Conservation (phyloP, 176 grass and related monocot genomes). For the Ensete glaucum region DNA sequence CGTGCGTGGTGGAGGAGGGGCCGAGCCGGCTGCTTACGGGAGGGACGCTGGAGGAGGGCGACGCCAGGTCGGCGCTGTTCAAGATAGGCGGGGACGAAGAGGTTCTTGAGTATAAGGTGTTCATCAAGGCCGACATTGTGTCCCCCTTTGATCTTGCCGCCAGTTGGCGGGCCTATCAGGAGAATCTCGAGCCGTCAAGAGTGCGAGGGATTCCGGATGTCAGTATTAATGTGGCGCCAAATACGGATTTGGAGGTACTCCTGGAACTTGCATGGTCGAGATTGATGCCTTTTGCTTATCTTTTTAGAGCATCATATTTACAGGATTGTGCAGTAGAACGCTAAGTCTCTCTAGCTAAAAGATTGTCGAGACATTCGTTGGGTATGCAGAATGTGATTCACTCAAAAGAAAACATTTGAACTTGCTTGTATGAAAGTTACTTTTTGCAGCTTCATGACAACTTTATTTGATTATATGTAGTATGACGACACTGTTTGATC, state of each 20-base stretch:
- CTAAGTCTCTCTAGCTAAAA: too few species aligned
- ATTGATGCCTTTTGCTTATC: not conserved
- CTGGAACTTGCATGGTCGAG: not conserved
- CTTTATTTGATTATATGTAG: too few species aligned
- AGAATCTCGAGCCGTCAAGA: conserved; percentile 56
- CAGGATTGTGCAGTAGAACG: too few species aligned
- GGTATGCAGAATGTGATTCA: too few species aligned
- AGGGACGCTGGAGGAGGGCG: conserved; percentile 38
- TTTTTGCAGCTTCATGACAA: too few species aligned
- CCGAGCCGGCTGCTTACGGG: conserved; percentile 40
- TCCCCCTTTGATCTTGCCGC: conserved; percentile 84
- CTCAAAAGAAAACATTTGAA: too few species aligned
- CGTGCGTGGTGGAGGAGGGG: conserved; percentile 75
- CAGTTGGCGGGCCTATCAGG: conserved; percentile 82
- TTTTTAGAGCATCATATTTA: not conserved
- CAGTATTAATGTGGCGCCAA: conserved; percentile 37
- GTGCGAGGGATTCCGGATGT: conserved; percentile 63
- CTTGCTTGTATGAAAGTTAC: too few species aligned
- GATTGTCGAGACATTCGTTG: too few species aligned
- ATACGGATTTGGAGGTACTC: conserved; percentile 47
- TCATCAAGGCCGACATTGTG: conserved; percentile 53
- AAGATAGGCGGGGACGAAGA: conserved; percentile 42
- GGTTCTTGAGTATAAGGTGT: conserved; percentile 49
- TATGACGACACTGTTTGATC: too few species aligned
- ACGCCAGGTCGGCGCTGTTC: conserved; percentile 47